phyloP scores from a whole-genome alignment of 345 rosid species.

The Aquilaria malaccensis region DNA sequence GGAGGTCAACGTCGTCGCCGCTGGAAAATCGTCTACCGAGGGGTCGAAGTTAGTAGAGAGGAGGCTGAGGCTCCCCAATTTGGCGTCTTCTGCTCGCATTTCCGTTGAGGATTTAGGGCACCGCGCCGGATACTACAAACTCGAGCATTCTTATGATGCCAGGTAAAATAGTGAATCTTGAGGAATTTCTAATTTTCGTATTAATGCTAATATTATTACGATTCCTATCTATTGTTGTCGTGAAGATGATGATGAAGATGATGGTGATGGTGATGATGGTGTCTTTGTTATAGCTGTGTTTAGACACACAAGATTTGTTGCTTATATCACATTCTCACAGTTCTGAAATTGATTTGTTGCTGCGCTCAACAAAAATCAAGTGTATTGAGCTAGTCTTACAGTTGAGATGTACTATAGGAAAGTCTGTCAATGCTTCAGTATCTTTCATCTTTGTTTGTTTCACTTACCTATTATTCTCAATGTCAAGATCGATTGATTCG shows the following conservation, averaged over 20 bases:
- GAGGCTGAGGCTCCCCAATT: constrained; percentile 54
- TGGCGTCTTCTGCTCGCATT: constrained; percentile 27
- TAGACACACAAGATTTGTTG: too few species aligned
- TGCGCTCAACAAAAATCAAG: too few species aligned
- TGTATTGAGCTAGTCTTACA: too few species aligned
- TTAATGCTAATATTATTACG: too few species aligned
- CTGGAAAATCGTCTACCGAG: constrained; percentile 8
- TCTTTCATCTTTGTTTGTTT: not conserved
- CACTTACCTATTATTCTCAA: not conserved
- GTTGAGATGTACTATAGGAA: too few species aligned
- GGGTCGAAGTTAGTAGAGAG: constrained; percentile 53
- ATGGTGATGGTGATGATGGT: too few species aligned
- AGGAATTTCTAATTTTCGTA: not conserved
- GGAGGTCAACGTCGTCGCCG: constrained; percentile 50
- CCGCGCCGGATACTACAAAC: constrained; percentile 90
- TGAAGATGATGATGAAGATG: too few species aligned
- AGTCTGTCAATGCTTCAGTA: too few species aligned
- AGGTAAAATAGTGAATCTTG: constrained; percentile 29
- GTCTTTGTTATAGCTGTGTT: too few species aligned
- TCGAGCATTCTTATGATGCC: constrained; percentile 66
- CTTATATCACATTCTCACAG: too few species aligned
- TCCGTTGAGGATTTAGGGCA: constrained; percentile 75
- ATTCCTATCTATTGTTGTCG: too few species aligned
- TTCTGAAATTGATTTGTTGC: too few species aligned
- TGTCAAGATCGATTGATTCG: constrained; percentile 2